These are phyloP conservation scores for Vigna reflexopilosa DNA, from an alignment of 306 rosid genomes.

Conservation along the genomic window DNA sequence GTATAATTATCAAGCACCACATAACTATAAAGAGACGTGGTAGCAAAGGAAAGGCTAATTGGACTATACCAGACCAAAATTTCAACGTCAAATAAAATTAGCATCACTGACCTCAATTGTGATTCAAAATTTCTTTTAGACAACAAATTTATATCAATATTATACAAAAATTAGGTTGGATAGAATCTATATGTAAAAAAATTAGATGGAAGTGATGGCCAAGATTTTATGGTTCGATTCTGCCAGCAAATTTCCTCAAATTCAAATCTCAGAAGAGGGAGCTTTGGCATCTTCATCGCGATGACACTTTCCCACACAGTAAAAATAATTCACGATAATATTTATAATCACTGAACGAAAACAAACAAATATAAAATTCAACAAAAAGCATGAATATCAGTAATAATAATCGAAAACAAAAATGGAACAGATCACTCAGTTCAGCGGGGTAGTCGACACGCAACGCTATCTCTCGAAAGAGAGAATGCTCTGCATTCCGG, in stretches of 20 bases:
- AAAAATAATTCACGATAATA: neutral
- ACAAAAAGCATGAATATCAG: neutral
- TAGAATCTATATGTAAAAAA: too few relatives aligned
- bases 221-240: constrained; percentile 73
- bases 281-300: constrained; percentile 71
- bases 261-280: constrained; percentile 74
- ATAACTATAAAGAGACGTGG: too few relatives aligned
- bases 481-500: constrained; percentile 86
- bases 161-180: too few relatives aligned
- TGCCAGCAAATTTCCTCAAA: constrained; percentile 75
- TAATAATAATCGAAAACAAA: too few relatives aligned
- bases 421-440: constrained; percentile 65
- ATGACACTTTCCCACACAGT: constrained; percentile 37
- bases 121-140: too few relatives aligned
- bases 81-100: too few relatives aligned
- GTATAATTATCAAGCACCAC: too few relatives aligned
- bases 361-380: neutral
- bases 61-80: too few relatives aligned
- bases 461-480: constrained; percentile 50
- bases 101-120: constrained; percentile 48
- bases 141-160: too few relatives aligned
- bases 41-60: too few relatives aligned
- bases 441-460: constrained; percentile 96
- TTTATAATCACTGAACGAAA: neutral
- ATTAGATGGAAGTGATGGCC: constrained; percentile 56